Conservation (phyloP, 1,284 basidiomycete species). For the Cryptococcus sp. region DNA sequence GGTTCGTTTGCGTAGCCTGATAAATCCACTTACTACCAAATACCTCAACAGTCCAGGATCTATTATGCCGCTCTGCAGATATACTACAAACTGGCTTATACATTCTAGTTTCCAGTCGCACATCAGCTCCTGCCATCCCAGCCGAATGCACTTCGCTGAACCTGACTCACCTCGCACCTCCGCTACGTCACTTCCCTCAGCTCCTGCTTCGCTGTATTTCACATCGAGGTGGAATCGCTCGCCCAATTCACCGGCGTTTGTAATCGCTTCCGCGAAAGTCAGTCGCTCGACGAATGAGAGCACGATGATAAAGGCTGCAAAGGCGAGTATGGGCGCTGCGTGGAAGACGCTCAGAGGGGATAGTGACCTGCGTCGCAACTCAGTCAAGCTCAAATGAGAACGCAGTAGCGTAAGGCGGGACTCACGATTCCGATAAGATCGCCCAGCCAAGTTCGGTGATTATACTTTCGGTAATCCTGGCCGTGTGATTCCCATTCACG, state of each 20-base stretch:
- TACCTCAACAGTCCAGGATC: slow-evolving; percentile 7
- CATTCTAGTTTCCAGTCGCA: background rate
- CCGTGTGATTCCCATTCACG: slow-evolving; percentile 18
- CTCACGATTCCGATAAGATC: slow-evolving; percentile 36
- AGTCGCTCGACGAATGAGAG: slow-evolving; percentile 27
- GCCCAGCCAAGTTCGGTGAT: slow-evolving; percentile 34
- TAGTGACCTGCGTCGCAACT: slow-evolving; percentile 13
- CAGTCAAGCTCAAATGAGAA: background rate
- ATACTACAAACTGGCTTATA: slow-evolving; percentile 9
- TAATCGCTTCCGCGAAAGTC: slow-evolving; percentile 21
- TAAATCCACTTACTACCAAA: slow-evolving; percentile 9
- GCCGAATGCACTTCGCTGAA: slow-evolving; percentile 1
- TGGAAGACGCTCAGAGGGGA: slow-evolving; percentile 36
- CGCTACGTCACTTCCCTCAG: slow-evolving; percentile 20
- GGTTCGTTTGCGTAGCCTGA: background rate
- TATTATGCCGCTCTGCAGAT: slow-evolving; percentile 14
- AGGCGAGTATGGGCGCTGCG: slow-evolving; percentile 31
- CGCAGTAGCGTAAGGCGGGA: background rate
- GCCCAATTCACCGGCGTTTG: slow-evolving; percentile 30
- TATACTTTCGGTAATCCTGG: slow-evolving; percentile 22
- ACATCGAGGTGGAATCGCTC: slow-evolving; percentile 34
- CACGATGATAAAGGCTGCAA: slow-evolving; percentile 30
- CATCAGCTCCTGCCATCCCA: slow-evolving; percentile 3
- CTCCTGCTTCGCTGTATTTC: slow-evolving; percentile 17
- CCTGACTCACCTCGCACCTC: slow-evolving; percentile 28